Evolutionary conservation across 495 filamentous ascomycete genomes (phyloP), one percentile per base, ranked within the genome.

Genomic region (Aspergillus nidulans): DNA sequence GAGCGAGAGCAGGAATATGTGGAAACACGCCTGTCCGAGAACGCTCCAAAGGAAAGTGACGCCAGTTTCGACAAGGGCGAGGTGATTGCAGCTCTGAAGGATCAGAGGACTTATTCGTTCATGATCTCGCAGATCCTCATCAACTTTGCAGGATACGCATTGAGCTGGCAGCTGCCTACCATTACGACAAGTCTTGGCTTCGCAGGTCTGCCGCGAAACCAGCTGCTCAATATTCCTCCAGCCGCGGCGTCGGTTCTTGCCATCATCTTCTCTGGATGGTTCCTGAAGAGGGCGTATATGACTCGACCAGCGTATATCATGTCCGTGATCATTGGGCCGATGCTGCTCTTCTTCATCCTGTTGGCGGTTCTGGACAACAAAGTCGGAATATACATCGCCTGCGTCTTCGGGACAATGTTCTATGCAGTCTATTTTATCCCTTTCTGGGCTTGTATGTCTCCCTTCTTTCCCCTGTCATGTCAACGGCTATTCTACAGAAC

Each of bases 1-100:
- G 57, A 62, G 40, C 63, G 64, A 16, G 72, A 75, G 54, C 69
- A 75, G 57, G 69, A 67, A 21, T 75, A 69, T 43, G 63, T 75
- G 34, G 66, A 75, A 55, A 64, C 62, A 9, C 63, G 72, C n/a
- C 62, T 76, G 3, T 64, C 71, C 41, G 60, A 67, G 4, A 72
- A 76, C 48, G 67, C 72, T 0, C 70, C 73, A 16, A 56, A 58
- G n/a, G 69, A 67, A 0, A 54, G 36, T 13, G 73, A 76, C 23
- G 18, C 63, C 0, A 59, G 63, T 43, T 76, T 76, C 60, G 49
- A 58, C 15, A 63, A 66, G 38, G 49, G 56, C 2, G 72, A 76
- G 55, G 52, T 76, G 6, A 53, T 71, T n/a, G 66, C 58, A 7
- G 61, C 63, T 1, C 63, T 76, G 6, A 61, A 57, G 20, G 63